phyloP scores from a whole-genome alignment of 768 basidiomycete species.

The Leccinum sublutescens region DNA sequence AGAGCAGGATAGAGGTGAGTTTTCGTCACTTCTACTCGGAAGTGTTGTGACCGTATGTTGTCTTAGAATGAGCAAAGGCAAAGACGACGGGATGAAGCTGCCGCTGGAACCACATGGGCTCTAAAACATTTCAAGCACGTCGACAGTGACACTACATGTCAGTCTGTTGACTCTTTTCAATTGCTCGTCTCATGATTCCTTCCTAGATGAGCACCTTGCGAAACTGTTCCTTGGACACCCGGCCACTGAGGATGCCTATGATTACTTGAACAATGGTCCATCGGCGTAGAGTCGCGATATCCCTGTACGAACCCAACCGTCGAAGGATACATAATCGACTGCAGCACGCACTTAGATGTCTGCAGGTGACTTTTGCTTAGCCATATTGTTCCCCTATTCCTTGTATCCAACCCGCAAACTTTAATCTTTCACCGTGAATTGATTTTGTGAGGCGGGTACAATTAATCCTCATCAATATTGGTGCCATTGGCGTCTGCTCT shows the following conservation, averaged over 20 bases:
- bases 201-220: slow-evolving; percentile 60
- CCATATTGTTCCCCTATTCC: slow-evolving; percentile 7
- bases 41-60: background rate
- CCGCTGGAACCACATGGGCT: slow-evolving; percentile 69
- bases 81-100: slow-evolving; percentile 75
- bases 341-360: slow-evolving; percentile 8
- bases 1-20: slow-evolving; percentile 85
- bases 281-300: slow-evolving; percentile 16
- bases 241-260: slow-evolving; percentile 73
- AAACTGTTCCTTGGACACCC: slow-evolving; percentile 60
- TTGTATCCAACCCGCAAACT: slow-evolving; percentile 12
- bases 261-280: slow-evolving; percentile 59
- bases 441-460: background rate
- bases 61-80: slow-evolving; percentile 89
- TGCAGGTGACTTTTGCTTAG: slow-evolving; percentile 18
- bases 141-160: slow-evolving; percentile 71
- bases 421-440: slow-evolving; percentile 10
- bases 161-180: slow-evolving; percentile 27
- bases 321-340: slow-evolving; percentile 3
- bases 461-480: slow-evolving; percentile 8
- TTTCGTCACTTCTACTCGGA: too few species aligned
- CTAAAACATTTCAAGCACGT: slow-evolving; percentile 75
- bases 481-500: slow-evolving; percentile 21
- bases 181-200: background rate
- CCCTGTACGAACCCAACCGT: background rate